These are phyloP conservation scores for Lepraria neglecta DNA, from an alignment of 495 filamentous ascomycete genomes.

Conservation along the genomic window DNA sequence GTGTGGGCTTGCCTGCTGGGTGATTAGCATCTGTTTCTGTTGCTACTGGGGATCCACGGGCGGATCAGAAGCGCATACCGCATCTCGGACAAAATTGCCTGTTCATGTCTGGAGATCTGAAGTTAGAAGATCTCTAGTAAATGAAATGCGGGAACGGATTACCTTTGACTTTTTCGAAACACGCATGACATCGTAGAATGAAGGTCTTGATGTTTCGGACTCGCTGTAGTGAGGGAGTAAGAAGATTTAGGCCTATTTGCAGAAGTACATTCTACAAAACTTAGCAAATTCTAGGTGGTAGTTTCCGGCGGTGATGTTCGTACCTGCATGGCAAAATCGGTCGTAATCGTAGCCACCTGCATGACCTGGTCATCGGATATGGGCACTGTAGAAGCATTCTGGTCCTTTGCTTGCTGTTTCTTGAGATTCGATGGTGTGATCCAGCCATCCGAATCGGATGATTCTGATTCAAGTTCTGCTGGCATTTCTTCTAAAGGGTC, in stretches of 20 bases:
- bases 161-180: conserved; percentile 70
- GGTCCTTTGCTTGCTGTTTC: conserved; percentile 66
- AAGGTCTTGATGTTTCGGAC: conserved; percentile 77
- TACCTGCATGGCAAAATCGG: conserved; percentile 87
- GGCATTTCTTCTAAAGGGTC: conserved; percentile 23
- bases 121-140: too few relatives aligned
- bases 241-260: conserved; percentile 87
- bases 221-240: conserved; percentile 65
- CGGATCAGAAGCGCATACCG: conserved; percentile 38
- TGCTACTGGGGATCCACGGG: background rate
- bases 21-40: background rate
- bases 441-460: conserved; percentile 73
- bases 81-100: conserved; percentile 94
- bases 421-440: conserved; percentile 92
- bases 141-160: background rate
- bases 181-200: conserved; percentile 89
- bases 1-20: conserved; percentile 52
- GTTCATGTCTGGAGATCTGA: conserved; percentile 49
- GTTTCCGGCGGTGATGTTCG: background rate
- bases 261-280: conserved; percentile 65
- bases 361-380: conserved; percentile 55
- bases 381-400: conserved; percentile 41
- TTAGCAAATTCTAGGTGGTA: background rate
- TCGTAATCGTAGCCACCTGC: conserved; percentile 80
- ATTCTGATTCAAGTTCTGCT: conserved; percentile 39